Evolutionary conservation across 164 flowering plant genomes (phyloP).

Genomic region (Stephania japonica): DNA sequence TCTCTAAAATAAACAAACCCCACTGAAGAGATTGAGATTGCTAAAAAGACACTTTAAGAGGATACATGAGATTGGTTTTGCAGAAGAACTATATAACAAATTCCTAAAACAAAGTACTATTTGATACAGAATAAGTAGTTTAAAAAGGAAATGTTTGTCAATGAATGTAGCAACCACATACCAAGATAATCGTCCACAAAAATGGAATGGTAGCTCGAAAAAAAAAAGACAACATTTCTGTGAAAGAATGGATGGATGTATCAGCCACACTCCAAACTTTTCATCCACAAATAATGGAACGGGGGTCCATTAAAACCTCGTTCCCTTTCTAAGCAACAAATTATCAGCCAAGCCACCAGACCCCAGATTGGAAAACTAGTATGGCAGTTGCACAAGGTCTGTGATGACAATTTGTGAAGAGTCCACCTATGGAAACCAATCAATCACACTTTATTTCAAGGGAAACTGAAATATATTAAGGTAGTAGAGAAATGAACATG

Average conservation of each 20-base stretch:
- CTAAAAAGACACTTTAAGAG: neutral
- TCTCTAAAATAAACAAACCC: no score
- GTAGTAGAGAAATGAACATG: no score
- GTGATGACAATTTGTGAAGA: constrained; percentile 6
- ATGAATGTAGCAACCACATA: no score
- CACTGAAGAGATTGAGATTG: no score
- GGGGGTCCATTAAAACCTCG: neutral
- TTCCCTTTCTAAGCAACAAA: neutral
- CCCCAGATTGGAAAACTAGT: neutral
- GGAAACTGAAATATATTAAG: no score
- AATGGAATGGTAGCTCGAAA: no score
- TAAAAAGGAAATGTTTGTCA: no score
- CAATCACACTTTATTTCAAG: neutral
- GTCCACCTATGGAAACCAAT: constrained; percentile 10
- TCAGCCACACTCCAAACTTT: neutral
- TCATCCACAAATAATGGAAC: neutral
- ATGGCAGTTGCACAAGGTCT: neutral
- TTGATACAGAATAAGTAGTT: no score
- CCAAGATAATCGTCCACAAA: no score
- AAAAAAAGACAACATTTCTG: no score
- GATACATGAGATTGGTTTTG: neutral
- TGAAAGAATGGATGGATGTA: neutral
- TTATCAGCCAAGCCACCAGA: neutral
- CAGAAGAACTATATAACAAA: neutral
- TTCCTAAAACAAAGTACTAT: neutral